Evolutionary conservation across 1,284 basidiomycete genomes (phyloP).

Genomic region (Porogramme epimiltina): DNA sequence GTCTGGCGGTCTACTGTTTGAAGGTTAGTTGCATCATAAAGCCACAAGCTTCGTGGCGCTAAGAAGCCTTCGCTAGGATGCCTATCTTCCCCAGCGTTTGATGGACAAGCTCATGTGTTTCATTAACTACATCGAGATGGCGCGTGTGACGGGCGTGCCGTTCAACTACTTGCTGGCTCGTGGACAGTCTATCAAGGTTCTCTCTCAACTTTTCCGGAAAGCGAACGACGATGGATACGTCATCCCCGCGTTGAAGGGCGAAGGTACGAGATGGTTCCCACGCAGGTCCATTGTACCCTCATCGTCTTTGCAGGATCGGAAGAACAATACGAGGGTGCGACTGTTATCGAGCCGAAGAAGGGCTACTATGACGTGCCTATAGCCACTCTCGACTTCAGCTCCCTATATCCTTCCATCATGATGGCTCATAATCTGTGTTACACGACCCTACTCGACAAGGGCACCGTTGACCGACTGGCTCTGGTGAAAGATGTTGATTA

Average conservation of each 20-base stretch:
- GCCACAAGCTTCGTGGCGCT: background rate
- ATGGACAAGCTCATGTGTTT: constrained; percentile 98
- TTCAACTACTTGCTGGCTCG: constrained; percentile 92
- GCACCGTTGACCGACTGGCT: constrained; percentile 73
- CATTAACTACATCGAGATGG: constrained; percentile 95
- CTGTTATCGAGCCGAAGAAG: constrained; percentile 92
- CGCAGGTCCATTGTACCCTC: background rate
- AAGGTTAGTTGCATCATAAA: constrained; percentile 58
- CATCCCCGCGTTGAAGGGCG: constrained; percentile 80
- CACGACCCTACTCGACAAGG: constrained; percentile 85
- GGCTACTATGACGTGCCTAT: constrained; percentile 96
- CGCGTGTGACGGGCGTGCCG: constrained; percentile 95
- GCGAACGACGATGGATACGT: constrained; percentile 89
- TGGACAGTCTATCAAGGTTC: constrained; percentile 95
- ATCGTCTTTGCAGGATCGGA: constrained; percentile 62
- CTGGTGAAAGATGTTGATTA: constrained; percentile 88
- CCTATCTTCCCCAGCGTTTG: constrained; percentile 91
- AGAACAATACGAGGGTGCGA: constrained; percentile 96
- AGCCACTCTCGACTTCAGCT: constrained; percentile 96
- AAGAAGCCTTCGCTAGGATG: constrained; percentile 64
- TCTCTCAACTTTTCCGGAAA: constrained; percentile 90
- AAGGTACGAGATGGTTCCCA: constrained; percentile 51
- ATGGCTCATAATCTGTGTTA: constrained; percentile 99
- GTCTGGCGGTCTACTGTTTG: constrained; percentile 93
- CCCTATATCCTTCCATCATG: constrained; percentile 98